Evolutionary conservation across 225 moss, liverwort and hornwort species (phyloP), one percentile per base, ranked within the genome.

Genomic region (Physcomitrium patens): DNA sequence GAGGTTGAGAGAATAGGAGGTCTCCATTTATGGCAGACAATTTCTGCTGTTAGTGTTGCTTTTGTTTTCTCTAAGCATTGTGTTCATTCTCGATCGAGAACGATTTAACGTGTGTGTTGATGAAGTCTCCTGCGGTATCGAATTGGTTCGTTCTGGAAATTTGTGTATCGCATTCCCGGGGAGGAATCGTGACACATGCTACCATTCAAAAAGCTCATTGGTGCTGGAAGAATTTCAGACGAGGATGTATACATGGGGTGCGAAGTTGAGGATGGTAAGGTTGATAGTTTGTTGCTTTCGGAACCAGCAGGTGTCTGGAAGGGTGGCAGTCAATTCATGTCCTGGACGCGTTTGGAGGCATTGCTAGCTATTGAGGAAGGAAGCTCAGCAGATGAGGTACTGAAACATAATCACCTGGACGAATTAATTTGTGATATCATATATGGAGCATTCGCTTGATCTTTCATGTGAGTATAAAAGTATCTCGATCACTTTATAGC

Each of bases 241-340:
- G 41, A 72, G 42, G 67, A 67, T 67, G 56, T 71, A 8, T 16
- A 19, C 41, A 20, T 68, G 63, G 55, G 27, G 18, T 57, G 57
- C 3, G 31, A 69, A 22, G 58, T 50, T 53, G 51, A 82, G 65
- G 59, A 37, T 41, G 68, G 44, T 69, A 37, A 69, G 31, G 19
- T 65, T 45, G 45, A 64, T 22, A 63, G 28, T 58, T 16, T 58
- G 23, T 77, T 51, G 43, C 51, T 63, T 37, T 69, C 45, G 59
- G 22, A 56, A 74, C 69, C 28, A 23, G 56, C 52, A 78, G 82
- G 45, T 73, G 13, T 26, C 13, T 77, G 61, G 76, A 55, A 41
- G 72, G 37, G 53, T 47, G 44, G 58, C 44, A 18, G 28, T 13
- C 28, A 50, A 24, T 51, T 72, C 42, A 49, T 43, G 47, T 63